Base-by-base conservation (phyloP, 495 filamentous ascomycete genomes). In the Penicillium pulvis region DNA sequence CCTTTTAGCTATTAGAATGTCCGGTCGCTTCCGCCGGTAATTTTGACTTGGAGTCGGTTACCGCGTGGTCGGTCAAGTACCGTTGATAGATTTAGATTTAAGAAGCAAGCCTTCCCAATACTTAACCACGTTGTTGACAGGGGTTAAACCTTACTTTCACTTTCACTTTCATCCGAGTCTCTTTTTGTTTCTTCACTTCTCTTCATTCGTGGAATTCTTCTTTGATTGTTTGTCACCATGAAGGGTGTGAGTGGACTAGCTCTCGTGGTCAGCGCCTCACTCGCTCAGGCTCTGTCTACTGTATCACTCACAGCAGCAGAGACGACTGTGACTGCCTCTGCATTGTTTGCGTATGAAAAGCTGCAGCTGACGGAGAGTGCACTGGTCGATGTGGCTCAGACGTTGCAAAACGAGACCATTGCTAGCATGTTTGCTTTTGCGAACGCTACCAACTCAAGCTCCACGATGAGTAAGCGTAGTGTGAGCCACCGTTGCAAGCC, bases 401-500 rank as follows among this genome's bases (percentile, higher is more conserved):
- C 44, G 4, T 41, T 62, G 48, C 53, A 66, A 28, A 64, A 62
- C n/a, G 19, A 44, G 16, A 51, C 59, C 19, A 19, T 66, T 35
- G 60, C 63, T 1, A 43, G 33, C 28, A 41, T 59, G 41, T 68
- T 68, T 30, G 20, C 4, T 14, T 68, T 68, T 53, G 55, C 44
- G 3, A 55, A 56, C 41, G 47, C 36, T 23, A n/a, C 55, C 46
- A 31, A 33, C 3, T 57, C 55, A 4, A 41, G 16, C 16, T 7
- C 46, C 17, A 39, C 31, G 52, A 62, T 41, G 23, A 2, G 43
- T 33, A 59, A 59, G 17, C 53, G 51, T 1, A n/a, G 33, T 36
- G 7, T 24, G 2, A 10, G 1, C 11, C 57, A 55, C 28, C 63
- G 59, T 45, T 82, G 81, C 64, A 81, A 75, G 55, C 54, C 64